Percentiles rank a stretch among this genome's conserved stretches.
phyloP scores from a whole-genome alignment of 192 early-diverging fungal species.

The Pilaira anomala region DNA sequence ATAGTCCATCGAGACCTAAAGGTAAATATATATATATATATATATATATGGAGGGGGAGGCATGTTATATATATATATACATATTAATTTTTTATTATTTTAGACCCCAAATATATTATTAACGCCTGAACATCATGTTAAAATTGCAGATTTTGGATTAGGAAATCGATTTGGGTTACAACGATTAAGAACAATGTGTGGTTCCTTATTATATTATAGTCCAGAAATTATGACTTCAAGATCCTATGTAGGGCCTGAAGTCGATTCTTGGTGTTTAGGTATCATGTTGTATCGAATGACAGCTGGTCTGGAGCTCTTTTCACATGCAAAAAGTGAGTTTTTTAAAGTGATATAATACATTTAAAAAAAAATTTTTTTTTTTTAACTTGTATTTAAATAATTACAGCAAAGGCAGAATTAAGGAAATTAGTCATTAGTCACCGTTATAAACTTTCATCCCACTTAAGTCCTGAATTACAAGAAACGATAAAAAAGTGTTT shows the following conservation, averaged over 20 bases:
- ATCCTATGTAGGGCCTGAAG: conserved; percentile 86
- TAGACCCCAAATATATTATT: conserved; percentile 74
- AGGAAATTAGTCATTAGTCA: conserved; percentile 44
- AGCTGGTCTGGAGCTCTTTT: conserved; percentile 48
- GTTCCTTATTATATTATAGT: conserved; percentile 83
- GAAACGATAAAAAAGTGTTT: conserved; percentile 42
- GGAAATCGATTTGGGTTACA: conserved; percentile 76
- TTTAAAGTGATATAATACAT: not conserved
- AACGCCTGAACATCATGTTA: conserved; percentile 64
- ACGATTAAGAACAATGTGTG: conserved; percentile 83
- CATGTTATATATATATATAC: not conserved
- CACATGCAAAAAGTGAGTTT: conserved; percentile 35
- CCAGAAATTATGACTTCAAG: conserved; percentile 89
- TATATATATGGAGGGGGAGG: not conserved
- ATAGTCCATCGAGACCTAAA: conserved; percentile 87
- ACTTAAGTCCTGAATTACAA: conserved; percentile 35
- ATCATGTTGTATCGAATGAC: conserved; percentile 84
- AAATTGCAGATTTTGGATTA: conserved; percentile 91
- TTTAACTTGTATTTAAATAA: not conserved
- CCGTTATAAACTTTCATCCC: conserved; percentile 33
- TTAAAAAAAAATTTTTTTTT: not conserved
- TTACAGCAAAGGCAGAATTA: conserved; percentile 43
- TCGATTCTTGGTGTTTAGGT: conserved; percentile 93
- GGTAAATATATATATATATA: conserved; percentile 49
- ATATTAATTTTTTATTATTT: not conserved